Evolutionary conservation across 345 rosid genomes (phyloP).

Genomic region (Citrus unshiu): DNA sequence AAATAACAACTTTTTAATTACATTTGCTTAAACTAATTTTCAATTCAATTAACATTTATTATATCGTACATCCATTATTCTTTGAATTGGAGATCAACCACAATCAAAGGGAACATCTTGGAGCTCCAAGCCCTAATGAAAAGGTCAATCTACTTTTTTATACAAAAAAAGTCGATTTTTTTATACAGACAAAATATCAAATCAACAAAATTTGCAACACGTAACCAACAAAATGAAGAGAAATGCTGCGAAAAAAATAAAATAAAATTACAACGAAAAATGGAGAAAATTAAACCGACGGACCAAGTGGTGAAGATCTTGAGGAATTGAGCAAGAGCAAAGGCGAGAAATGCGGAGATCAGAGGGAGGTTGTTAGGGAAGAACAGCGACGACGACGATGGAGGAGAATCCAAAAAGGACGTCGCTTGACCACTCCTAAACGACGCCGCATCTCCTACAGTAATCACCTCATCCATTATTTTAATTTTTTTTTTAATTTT

Average conservation of each 20-base stretch:
- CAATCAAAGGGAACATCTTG: neutral
- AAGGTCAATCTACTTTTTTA: neutral
- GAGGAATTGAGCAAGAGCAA: slow-evolving; percentile 93
- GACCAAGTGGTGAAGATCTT: slow-evolving; percentile 95
- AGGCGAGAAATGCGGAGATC: slow-evolving; percentile 82
- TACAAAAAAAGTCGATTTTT: neutral
- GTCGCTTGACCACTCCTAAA: slow-evolving; percentile 19
- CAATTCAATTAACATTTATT: neutral
- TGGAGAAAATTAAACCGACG: slow-evolving; percentile 17
- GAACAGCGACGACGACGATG: slow-evolving; percentile 37
- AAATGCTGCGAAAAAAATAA: neutral
- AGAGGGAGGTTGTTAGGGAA: slow-evolving; percentile 73
- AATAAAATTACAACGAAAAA: neutral
- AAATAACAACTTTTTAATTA: neutral
- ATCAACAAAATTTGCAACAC: neutral
- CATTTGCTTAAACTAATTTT: neutral
- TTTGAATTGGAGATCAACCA: neutral
- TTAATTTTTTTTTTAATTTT: neutral
- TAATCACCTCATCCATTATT: slow-evolving; percentile 57
- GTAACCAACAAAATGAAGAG: neutral
- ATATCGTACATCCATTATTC: neutral
- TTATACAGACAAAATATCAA: neutral
- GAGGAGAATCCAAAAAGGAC: slow-evolving; percentile 3
- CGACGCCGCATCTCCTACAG: slow-evolving; percentile 44
- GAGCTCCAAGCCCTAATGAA: neutral